A percentile compares a stretch with the other conserved stretches of the same genome.
Evolutionary conservation across 192 early-diverging fungal species (phyloP).

Genomic region (Chytriomyces hyalinus): DNA sequence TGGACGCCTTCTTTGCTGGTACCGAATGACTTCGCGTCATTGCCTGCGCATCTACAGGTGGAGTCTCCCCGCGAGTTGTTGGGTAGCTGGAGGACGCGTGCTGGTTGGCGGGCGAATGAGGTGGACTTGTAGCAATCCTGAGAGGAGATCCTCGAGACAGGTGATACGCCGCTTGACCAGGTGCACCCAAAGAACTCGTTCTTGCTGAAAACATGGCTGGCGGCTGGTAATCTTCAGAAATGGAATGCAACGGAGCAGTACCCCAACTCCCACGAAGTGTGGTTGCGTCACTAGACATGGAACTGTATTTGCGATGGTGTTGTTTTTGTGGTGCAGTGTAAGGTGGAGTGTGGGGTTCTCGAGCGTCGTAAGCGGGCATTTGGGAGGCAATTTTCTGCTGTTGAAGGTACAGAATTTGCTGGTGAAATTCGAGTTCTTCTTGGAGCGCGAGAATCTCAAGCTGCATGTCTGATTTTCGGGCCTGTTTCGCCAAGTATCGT

Average conservation of each 20-base stretch:
- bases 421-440: constrained; percentile 1
- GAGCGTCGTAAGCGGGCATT: background rate
- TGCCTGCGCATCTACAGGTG: background rate
- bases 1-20: background rate
- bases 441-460: background rate
- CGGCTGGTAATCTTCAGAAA: background rate
- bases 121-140: background rate
- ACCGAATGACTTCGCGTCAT: background rate
- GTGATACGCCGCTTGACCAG: background rate
- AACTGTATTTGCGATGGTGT: background rate
- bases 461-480: background rate
- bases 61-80: background rate
- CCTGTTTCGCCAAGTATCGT: background rate
- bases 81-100: background rate
- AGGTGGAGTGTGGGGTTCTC: background rate
- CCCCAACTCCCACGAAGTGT: background rate
- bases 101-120: background rate
- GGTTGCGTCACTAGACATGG: background rate
- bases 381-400: background rate
- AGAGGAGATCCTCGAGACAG: background rate
- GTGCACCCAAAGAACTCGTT: background rate
- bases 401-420: background rate
- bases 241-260: background rate
- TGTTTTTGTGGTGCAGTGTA: background rate
- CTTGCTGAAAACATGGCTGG: background rate